Percentiles rank a stretch among this genome's conserved stretches.
Evolutionary conservation across 2,329 filamentous ascomycete genomes (phyloP).

Genomic region (Microcyclosporella mali): DNA sequence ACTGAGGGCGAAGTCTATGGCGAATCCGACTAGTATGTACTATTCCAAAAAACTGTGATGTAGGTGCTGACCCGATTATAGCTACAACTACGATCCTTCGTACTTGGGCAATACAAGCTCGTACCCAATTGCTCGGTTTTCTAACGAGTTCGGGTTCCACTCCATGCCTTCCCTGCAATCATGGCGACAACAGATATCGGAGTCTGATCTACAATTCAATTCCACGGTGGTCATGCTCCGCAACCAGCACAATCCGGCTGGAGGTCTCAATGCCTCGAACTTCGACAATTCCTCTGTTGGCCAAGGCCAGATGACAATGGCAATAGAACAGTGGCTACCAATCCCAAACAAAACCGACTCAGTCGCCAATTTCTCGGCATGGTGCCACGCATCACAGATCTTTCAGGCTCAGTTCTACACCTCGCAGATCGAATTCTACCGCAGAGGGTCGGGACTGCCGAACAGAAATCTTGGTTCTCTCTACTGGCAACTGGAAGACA

Average conservation of each 20-base stretch:
- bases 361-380: constrained; percentile 54
- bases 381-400: constrained; percentile 57
- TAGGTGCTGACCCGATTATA: neutral
- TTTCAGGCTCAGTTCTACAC: constrained; percentile 61
- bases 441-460: constrained; percentile 51
- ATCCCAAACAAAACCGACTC: constrained; percentile 48
- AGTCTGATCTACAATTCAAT: constrained; percentile 52
- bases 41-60: neutral
- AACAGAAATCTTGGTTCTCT: constrained; percentile 55
- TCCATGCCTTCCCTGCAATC: constrained; percentile 54
- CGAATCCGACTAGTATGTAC: constrained; percentile 40
- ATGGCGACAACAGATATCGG: constrained; percentile 50
- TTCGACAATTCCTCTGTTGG: constrained; percentile 40
- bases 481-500: constrained; percentile 62
- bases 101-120: constrained; percentile 49
- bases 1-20: constrained; percentile 51
- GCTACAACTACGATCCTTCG: constrained; percentile 52
- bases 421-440: constrained; percentile 56
- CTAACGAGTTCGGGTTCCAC: constrained; percentile 59
- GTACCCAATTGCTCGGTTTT: constrained; percentile 55
- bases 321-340: constrained; percentile 52
- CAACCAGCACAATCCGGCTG: constrained; percentile 55
- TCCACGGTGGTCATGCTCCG: constrained; percentile 49
- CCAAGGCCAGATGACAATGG: constrained; percentile 54
- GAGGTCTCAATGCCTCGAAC: constrained; percentile 44